Evolutionary conservation across 768 basidiomycete species (phyloP), one percentile per base, ranked within the genome.

Genomic region (Leccinum subgranulosum): DNA sequence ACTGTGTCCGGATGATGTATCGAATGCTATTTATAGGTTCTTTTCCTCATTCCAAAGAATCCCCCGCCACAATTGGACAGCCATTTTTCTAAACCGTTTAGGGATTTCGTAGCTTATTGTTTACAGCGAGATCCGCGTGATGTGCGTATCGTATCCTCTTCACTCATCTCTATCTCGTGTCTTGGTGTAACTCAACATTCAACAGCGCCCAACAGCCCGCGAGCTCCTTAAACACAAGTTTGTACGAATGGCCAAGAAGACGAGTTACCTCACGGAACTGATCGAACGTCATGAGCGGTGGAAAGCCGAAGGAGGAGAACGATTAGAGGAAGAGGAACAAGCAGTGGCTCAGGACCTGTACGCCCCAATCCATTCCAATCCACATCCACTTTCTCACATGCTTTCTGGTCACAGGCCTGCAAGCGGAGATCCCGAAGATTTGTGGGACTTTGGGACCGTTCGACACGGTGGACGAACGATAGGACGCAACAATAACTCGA

Each of bases 361-460:
- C 52, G 87, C 73, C 17, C 4, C 53, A 21, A 46, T 52, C 17
- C 17, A 27, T n/a, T 0, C 49, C 46, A 45, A 15, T 3, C 15
- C 36, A 43, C 8, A 14, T 60, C 21, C 11, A 25, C 23, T 39
- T 45, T 19, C 54, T 54, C 43, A 28, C 47, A 9, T 17, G 17
- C 31, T 47, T 29, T 23, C 4, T 15, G 23, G 14, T 47, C 49
- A 19, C 59, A 88, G 86, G 50, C 77, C 79, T 50, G 70, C 75
- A 12, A 77, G 77, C 54, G 80, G 79, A 36, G 88, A 90, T 63
- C 79, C 81, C 3, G 91, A 92, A 53, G 93, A 95, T 62, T 76
- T 98, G 33, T 98, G 96, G 96, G 96, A 98, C 70, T 97, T 98
- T 74, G 96, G 95, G 14, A 98, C 96, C 8, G 88, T 98, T 48